phyloP scores from a whole-genome alignment of 176 grass and related monocot species.

The Guadua angustifolia region DNA sequence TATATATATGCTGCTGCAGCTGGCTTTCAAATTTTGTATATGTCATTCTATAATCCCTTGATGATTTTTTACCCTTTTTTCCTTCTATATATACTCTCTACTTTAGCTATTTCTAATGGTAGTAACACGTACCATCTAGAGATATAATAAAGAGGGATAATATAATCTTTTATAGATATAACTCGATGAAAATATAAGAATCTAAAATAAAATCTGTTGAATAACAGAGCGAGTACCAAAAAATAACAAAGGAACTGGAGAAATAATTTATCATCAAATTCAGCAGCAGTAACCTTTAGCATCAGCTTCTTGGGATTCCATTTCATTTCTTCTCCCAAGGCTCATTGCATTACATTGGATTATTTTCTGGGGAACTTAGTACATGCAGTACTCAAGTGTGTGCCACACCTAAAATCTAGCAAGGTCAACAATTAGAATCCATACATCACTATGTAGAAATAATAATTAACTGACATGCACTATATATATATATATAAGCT shows the following conservation, averaged over 20 bases:
- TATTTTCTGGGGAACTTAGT: neutral
- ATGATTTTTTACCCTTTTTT: too few relatives aligned
- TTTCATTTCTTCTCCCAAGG: neutral
- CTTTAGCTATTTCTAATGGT: too few relatives aligned
- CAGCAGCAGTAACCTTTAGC: neutral
- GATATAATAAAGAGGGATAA: too few relatives aligned
- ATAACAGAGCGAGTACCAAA: neutral
- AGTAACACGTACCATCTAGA: too few relatives aligned
- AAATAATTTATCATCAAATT: neutral
- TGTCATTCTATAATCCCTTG: too few relatives aligned
- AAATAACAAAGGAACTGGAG: neutral
- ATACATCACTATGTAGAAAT: conserved; percentile 26
- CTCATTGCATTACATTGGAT: neutral
- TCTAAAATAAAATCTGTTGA: too few relatives aligned
- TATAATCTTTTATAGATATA: too few relatives aligned
- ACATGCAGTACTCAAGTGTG: conserved; percentile 37
- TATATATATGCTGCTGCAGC: too few relatives aligned
- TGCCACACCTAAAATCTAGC: conserved; percentile 35
- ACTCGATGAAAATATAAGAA: too few relatives aligned
- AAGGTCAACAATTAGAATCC: conserved; percentile 48
- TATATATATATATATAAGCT: conserved; percentile 28
- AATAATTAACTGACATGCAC: conserved; percentile 6
- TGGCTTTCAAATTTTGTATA: too few relatives aligned
- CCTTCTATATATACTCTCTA: too few relatives aligned
- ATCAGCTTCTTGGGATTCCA: neutral